phyloP scores from a whole-genome alignment of 2,329 filamentous ascomycete genomes.

The Fusarium sp. region DNA sequence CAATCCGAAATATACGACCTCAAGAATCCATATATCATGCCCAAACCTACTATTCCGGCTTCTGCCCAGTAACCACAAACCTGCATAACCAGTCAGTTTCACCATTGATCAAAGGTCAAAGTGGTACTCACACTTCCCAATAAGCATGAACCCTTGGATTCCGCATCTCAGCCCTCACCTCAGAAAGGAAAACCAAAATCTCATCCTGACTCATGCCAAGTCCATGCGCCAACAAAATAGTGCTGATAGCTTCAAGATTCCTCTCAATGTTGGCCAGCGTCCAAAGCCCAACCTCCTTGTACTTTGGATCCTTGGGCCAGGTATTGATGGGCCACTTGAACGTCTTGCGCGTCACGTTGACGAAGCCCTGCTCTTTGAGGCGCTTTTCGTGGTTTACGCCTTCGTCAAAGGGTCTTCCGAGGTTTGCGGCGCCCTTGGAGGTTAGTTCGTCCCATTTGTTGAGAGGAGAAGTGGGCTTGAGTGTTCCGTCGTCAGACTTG shows the following conservation, averaged over 20 bases:
- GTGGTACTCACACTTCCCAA: not conserved
- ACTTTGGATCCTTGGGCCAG: slow-evolving; percentile 25
- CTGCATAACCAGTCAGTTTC: not conserved
- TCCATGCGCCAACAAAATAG: not conserved
- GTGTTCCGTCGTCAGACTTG: slow-evolving; percentile 28
- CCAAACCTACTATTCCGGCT: not conserved
- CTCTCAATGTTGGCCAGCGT: slow-evolving; percentile 7
- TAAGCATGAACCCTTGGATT: not conserved
- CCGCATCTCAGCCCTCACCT: not conserved
- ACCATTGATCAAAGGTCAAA: not conserved
- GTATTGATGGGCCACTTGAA: slow-evolving; percentile 31
- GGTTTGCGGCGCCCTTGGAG: slow-evolving; percentile 6
- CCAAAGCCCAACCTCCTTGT: slow-evolving; percentile 28
- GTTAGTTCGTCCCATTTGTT: slow-evolving; percentile 29
- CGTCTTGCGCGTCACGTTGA: not conserved
- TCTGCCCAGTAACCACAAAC: slow-evolving; percentile 15
- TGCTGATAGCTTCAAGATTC: not conserved
- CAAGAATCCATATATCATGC: not conserved
- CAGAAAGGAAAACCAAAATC: not conserved
- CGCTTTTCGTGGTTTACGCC: slow-evolving; percentile 15
- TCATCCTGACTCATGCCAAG: not conserved
- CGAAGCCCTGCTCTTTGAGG: slow-evolving; percentile 12
- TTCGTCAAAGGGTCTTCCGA: not conserved
- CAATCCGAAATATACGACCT: not conserved
- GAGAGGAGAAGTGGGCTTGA: not conserved